Base-by-base conservation (phyloP, 805 yeast genomes). In the Zygosaccharomyces kombuchaensis region DNA sequence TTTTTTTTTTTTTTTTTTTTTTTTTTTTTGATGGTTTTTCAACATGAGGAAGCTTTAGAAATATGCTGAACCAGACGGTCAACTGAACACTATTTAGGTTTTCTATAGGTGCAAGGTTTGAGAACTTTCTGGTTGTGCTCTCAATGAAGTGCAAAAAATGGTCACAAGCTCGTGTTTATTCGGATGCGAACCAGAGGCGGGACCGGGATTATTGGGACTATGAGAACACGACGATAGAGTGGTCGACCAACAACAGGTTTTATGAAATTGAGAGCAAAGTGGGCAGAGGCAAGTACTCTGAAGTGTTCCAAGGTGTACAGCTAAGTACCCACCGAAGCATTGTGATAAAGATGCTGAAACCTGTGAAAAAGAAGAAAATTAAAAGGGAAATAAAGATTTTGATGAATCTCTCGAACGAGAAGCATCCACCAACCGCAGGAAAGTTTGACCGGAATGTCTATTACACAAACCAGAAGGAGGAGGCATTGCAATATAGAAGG, bases 261-360 rank as follows among this genome's bases (percentile, higher is more conserved):
- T 84, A 84, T 62, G 97, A 90, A 64, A 84, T 90, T 50, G 77
- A 85, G 44, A 75, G 76, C 51, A 87, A 89, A 67, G 83, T 90
- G 14, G 97, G 97, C 10, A 77, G 96, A 46, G 97, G 97, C 21
- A 90, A 87, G 70, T 90, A 89, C 68, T 84, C 95, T n/a, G 97
- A 90, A 66, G 97, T 90, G 25, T 90, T 90, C 63, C 84, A 82
- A 62, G 96, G 96, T 23, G 75, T 82, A 36, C 83, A 86, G 60
- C 71, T 86, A 41, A 72, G 77, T 44, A 78, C 77, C 52, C 81
- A 78, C 44, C 75, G 72, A 46, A 73, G 74, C 35, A 84, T 93
- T 58, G 91, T 90, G 35, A 86, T 90, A 54, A 90, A 90, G 64
- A 95, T 88, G 55, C 73, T 90, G 58, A 90, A 90, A 66, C 97